These are phyloP conservation scores for Draba incana DNA, from an alignment of 345 rosid genomes.

Conservation along the genomic window DNA sequence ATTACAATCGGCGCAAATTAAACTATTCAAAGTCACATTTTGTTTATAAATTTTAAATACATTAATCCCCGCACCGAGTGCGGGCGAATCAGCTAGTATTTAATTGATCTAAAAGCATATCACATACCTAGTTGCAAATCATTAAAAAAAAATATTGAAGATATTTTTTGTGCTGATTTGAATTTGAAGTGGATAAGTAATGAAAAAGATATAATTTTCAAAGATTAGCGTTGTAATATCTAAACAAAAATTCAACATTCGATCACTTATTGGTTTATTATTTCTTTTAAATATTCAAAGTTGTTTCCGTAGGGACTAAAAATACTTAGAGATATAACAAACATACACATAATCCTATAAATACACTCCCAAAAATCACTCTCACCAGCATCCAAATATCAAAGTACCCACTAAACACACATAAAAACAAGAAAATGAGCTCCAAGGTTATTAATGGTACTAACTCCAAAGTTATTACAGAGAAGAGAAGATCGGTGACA, in stretches of 20 bases:
- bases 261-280: not conserved
- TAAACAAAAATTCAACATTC: constrained; percentile 21
- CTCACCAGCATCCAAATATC: constrained; percentile 28
- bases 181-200: constrained; percentile 29
- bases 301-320: constrained; percentile 25
- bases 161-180: not conserved
- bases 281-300: constrained; percentile 18
- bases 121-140: not conserved
- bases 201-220: constrained; percentile 21
- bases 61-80: too few relatives aligned
- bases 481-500: constrained; percentile 30
- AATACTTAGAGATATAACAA: not conserved
- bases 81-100: too few relatives aligned
- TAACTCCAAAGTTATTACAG: constrained; percentile 31
- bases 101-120: not conserved
- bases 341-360: constrained; percentile 23
- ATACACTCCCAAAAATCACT: constrained; percentile 11
- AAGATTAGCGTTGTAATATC: not conserved
- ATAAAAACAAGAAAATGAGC: constrained; percentile 22
- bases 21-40: too few relatives aligned
- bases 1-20: too few relatives aligned
- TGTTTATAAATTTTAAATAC: too few relatives aligned
- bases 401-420: not conserved
- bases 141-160: not conserved
- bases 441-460: not conserved